These are phyloP conservation scores for Kitagawia praeruptora DNA, from an alignment of 129 eudicot genomes.

Conservation along the genomic window DNA sequence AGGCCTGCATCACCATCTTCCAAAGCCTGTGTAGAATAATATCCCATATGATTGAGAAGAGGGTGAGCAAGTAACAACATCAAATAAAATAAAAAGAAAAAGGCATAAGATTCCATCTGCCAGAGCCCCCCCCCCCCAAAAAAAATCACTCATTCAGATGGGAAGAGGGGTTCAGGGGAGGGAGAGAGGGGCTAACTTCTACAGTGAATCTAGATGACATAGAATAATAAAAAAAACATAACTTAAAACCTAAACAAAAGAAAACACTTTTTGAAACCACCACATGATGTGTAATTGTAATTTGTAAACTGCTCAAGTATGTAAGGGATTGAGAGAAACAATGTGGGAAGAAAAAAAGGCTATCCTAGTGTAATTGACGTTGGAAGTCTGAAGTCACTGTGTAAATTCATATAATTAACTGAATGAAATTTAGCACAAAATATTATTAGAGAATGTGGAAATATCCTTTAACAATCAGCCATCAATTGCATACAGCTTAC, in stretches of 20 bases:
- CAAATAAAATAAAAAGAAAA: not conserved
- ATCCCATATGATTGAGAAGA: conserved; percentile 14
- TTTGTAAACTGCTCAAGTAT: not conserved
- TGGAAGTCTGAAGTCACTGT: not conserved
- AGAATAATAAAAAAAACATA: not conserved
- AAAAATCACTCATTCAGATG: not conserved
- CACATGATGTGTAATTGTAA: not conserved
- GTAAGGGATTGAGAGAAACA: not conserved
- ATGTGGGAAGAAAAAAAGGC: not conserved
- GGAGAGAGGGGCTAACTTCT: not conserved
- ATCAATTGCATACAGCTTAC: not conserved
- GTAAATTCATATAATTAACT: not conserved
- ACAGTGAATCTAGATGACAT: not conserved
- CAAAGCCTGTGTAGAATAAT: conserved; percentile 16
- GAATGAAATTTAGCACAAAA: not conserved
- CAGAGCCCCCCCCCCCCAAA: too few species aligned
- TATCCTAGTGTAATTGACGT: not conserved
- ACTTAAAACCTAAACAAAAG: not conserved
- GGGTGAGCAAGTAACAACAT: conserved; percentile 2
- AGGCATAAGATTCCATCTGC: not conserved
- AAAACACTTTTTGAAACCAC: not conserved
- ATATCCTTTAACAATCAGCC: not conserved
- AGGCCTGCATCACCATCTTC: conserved; percentile 17
- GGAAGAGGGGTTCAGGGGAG: not conserved
- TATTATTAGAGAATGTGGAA: not conserved